phyloP scores from a whole-genome alignment of 164 flowering plant genomes.

The Vitis cinerea region DNA sequence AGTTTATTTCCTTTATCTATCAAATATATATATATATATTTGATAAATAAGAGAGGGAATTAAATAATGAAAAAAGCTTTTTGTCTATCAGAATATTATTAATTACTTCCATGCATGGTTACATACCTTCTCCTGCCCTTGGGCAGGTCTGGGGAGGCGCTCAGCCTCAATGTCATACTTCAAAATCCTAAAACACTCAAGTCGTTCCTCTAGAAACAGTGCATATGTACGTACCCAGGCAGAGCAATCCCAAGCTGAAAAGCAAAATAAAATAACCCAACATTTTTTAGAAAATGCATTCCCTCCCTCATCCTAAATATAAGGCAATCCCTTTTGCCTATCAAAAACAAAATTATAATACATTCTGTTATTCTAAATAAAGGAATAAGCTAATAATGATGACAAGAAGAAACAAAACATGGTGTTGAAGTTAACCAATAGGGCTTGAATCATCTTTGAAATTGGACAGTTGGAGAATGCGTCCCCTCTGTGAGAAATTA shows the following conservation, averaged over 20 bases:
- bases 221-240: constrained; percentile 99
- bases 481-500: constrained; percentile 74
- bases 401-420: not conserved
- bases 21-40: too few relatives aligned
- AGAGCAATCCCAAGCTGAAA: constrained; percentile 99
- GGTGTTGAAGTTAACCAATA: constrained; percentile 43
- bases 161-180: constrained; percentile 97
- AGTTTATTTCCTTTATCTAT: too few relatives aligned
- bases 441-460: constrained; percentile 99
- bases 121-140: constrained; percentile 80
- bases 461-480: constrained; percentile 85
- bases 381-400: not conserved
- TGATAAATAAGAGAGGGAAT: too few relatives aligned
- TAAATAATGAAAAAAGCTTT: too few relatives aligned
- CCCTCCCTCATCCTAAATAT: not conserved
- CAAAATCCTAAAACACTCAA: constrained; percentile 83
- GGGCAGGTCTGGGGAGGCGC: constrained; percentile 73
- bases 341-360: too few relatives aligned
- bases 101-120: not conserved
- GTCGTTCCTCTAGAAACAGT: constrained; percentile 87
- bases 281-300: not conserved
- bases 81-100: too few relatives aligned
- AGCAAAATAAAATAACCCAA: constrained; percentile 1
- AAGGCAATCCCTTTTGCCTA: too few relatives aligned
- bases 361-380: not conserved